Base-by-base conservation (phyloP, 176 grass and related monocot species). In the Elaeis guineensis region DNA sequence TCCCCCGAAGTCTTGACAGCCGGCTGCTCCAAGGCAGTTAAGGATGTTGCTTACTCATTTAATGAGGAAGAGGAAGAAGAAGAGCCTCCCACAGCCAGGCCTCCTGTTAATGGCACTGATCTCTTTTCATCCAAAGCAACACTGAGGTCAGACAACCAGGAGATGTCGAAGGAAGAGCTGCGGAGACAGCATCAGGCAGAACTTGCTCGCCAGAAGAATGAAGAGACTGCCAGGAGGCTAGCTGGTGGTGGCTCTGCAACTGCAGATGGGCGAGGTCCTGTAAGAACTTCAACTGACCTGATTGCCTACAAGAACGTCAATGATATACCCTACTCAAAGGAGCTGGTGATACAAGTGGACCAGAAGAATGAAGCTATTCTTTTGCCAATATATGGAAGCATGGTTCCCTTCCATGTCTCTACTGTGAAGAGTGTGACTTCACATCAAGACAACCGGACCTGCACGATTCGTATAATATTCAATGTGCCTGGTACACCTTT, bases 141-240 rank as follows among this genome's bases (percentile, higher is more conserved):
- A 44, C 77, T 93, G 48, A 67, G 84, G 51, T 87, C 80, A 3
- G 84, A 84, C 61, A 87, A 87, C 61, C 83, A 87, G 61, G 83
- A 95, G 64, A 84, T 87, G 83, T 83, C 86, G 25, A 90, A 95
- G 80, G 90, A 95, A 80, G 90, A 95, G 28, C 68, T 84, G 35
- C 75, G 86, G 64, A 81, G 75, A 63, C 86, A 84, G 63, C 91
- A 90, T 62, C 91, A 96, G 69, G 78, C 83, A 52, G 91, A 90
- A 72, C 83, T 96, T 78, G 78, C 86, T 61, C 74, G 84, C 50
- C 83, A 90, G 65, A 90, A 90, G 72, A 96, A 82, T 21, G 86
- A 96, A 80, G 86, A 90, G 62, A 87, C 63, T 66, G 80, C 84
- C 63, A 83, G 83, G 65, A 80, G 86, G 70, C 72, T 78, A 55